phyloP scores from a whole-genome alignment of 768 basidiomycete genomes.

The Lyophyllum decastes region DNA sequence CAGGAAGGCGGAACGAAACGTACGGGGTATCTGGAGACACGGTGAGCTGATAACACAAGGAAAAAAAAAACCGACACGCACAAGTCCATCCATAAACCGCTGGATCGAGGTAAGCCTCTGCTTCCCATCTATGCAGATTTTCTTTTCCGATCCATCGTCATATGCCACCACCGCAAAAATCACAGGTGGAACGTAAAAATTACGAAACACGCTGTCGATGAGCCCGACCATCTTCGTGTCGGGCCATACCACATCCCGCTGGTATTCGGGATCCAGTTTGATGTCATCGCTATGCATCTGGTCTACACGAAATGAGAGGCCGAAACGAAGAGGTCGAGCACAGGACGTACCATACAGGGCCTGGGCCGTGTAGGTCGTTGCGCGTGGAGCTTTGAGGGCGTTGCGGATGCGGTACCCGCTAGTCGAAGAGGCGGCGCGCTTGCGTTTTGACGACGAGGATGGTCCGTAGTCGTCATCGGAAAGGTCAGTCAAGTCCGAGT shows the following conservation, averaged over 20 bases:
- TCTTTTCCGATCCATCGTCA: conserved; percentile 66
- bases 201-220: conserved; percentile 77
- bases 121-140: conserved; percentile 56
- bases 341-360: conserved; percentile 53
- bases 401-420: conserved; percentile 37
- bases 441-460: not conserved
- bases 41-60: not conserved
- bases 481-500: conserved; percentile 35
- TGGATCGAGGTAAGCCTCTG: conserved; percentile 57
- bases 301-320: conserved; percentile 37
- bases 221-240: conserved; percentile 73
- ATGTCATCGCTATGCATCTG: conserved; percentile 67
- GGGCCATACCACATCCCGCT: conserved; percentile 82
- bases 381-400: conserved; percentile 54
- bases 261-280: conserved; percentile 76
- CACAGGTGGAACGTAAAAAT: conserved; percentile 75
- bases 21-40: conserved; percentile 15
- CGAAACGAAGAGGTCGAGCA: not conserved
- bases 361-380: conserved; percentile 66
- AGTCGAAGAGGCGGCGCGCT: not conserved
- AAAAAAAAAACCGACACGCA: conserved; percentile 3
- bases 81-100: conserved; percentile 21
- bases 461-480: conserved; percentile 20
- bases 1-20: conserved; percentile 32
- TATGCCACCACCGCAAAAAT: conserved; percentile 61